Base-by-base conservation (phyloP, 116 monocot genomes). In the Thalassia testudinum region DNA sequence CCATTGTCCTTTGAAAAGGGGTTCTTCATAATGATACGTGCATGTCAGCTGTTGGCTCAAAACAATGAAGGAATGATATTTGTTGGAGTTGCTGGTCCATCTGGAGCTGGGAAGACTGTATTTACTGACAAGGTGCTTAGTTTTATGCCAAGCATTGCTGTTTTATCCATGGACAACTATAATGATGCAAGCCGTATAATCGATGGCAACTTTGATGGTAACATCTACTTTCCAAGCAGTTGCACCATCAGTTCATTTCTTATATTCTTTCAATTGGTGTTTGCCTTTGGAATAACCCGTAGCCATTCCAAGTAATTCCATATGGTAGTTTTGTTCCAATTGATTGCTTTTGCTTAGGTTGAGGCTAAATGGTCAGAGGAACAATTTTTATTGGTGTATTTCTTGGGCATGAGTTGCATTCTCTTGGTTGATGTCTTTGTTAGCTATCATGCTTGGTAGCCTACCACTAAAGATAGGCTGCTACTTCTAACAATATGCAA, bases 121-220 rank as follows among this genome's bases (percentile, higher is more conserved):
- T 99, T 99, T 66, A 99, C 99, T 25, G 99, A 99, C 58, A 99
- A 99, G 54, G 78, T 99, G 37, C 71, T 99, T 27, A 99, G 80
- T 70, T 99, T 99, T 59, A 99, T 90, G 99, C 99, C 99, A 5
- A 90, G 82, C 70, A 81, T 99, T 64, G 90, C 73, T 59, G 62
- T 90, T 42, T 71, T 99, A 75, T 90, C 99, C 28, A 90, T 99
- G 99, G 99, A 99, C 58, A 90, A 99, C 59, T 99, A 99, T 27
- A 99, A 99, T 67, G 99, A 99, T 53, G 50, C 99, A 23, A 99
- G 90, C 57, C 90, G 99, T 10, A 90, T 99, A 17, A 62, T 99
- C 62, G 99, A 99, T 70, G 91, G 99, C 21, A 99, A 99, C 64
- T 99, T 86, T 67, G 99, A 99, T 71, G 99, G 99, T 90, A 77